Base-by-base conservation (phyloP, 2,329 filamentous ascomycete genomes). In the Fusarium sp. region DNA sequence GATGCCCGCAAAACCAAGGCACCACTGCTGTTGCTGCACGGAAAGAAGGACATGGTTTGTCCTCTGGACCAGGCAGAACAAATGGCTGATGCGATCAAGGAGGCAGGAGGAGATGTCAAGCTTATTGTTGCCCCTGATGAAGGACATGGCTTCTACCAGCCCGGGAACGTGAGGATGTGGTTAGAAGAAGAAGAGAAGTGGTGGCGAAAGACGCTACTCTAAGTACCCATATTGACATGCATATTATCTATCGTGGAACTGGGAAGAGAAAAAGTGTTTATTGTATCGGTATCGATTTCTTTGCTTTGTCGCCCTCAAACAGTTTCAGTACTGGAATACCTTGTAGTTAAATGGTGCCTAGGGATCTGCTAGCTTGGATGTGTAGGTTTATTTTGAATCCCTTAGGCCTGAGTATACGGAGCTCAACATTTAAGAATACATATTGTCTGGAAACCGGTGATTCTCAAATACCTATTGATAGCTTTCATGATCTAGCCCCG, bases 21-120 rank as follows among this genome's bases (percentile, higher is more conserved):
- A 2, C 87, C 88, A 1, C 75, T 92, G 24, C 78, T 91, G 38
- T 79, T 92, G n/a, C 72, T 92, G 6, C 87, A 91, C 24, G 90
- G 90, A 0, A 83, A 83, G 3, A 80, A 80, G 5, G 90, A 92
- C 73, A 86, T 85, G 44, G 85, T 92, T 2, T 90, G 91, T 17
- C 90, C 89, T 0, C 77, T 88, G n/a, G 82, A 84, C 17, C 90
- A 92, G 76, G 87, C 87, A 4, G 80, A 84, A 35, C 83, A 87
- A 61, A 88, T 92, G 78, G 84, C 86, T 11, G 78, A 80, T 44
- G 82, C 83, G n/a, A 81, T 89, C 24, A 78, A 78, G 60, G 73
- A 77, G 11, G 81, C 79, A 2, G 85, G 84, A 0, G 81, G 83
- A 1, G 80, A 86, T 29, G 86, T 88, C 6, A 81, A 83, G 64